These are phyloP conservation scores for Allomyces javanicus DNA, from an alignment of 192 early-diverging fungal species.

Conservation along the genomic window DNA sequence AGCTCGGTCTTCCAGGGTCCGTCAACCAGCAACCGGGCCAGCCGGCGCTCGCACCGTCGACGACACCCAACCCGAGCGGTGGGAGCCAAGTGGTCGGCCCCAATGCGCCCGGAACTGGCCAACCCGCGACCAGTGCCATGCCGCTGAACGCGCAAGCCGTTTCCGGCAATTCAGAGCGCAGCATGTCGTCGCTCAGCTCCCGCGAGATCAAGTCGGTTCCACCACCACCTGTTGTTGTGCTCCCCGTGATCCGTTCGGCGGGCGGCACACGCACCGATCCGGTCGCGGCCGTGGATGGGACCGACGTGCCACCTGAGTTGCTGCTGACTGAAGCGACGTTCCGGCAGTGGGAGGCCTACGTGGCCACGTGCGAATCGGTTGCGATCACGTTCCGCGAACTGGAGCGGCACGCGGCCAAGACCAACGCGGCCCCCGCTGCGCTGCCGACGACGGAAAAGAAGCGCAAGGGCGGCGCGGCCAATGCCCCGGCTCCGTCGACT, in stretches of 20 bases:
- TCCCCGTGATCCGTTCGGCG: neutral
- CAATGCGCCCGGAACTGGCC: too few relatives aligned
- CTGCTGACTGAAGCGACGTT: neutral
- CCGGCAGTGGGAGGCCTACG: neutral
- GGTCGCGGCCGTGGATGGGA: neutral
- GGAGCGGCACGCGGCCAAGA: neutral
- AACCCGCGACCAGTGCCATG: neutral
- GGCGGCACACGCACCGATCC: neutral
- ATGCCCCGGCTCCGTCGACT: neutral
- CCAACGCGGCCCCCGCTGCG: neutral
- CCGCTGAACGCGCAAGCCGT: neutral
- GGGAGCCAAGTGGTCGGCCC: too few relatives aligned
- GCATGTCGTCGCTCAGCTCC: neutral
- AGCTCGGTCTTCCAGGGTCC: neutral
- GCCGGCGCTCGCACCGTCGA: conserved; percentile 3
- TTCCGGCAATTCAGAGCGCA: neutral
- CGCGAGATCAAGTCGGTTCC: neutral
- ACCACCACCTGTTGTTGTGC: too few relatives aligned
- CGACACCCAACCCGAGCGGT: neutral
- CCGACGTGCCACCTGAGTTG: neutral
- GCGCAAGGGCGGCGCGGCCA: neutral
- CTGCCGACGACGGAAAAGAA: neutral
- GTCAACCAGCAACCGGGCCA: conserved; percentile 14
- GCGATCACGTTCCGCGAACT: neutral
- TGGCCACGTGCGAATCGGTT: neutral